Evolutionary conservation across 225 moss, liverwort and hornwort species (phyloP).

Genomic region (Pleurozium schreberi): DNA sequence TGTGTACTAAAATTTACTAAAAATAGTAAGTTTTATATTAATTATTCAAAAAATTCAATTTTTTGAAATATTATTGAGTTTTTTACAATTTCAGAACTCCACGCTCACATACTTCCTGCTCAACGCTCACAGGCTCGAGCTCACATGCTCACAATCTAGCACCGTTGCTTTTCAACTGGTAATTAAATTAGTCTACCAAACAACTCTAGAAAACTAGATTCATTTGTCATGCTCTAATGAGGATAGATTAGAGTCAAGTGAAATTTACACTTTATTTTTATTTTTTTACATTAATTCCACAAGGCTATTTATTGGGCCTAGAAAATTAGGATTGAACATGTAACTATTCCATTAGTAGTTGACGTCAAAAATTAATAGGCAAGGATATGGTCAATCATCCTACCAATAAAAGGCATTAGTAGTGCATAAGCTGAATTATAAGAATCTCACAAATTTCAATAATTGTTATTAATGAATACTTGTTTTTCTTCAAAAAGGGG

Average conservation of each 20-base stretch:
- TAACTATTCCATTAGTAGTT: too few species aligned
- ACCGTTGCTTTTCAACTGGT: accelerated
- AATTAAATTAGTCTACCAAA: not conserved
- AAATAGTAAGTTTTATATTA: too few species aligned
- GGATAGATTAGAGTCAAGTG: not conserved
- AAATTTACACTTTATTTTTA: not conserved
- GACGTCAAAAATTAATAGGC: not conserved
- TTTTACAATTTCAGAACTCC: too few species aligned
- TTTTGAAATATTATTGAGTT: too few species aligned
- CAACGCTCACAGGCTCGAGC: too few species aligned
- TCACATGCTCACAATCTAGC: too few species aligned
- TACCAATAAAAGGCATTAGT: not conserved
- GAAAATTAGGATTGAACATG: not conserved
- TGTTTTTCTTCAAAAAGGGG: accelerated
- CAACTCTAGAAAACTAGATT: accelerated
- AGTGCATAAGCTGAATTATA: not conserved
- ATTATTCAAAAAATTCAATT: too few species aligned
- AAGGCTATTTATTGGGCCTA: not conserved
- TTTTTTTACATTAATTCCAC: not conserved
- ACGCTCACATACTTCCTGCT: not conserved
- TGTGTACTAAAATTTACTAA: too few species aligned
- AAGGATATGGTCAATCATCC: not conserved
- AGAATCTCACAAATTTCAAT: not conserved
- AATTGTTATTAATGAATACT: not conserved
- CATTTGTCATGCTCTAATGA: not conserved